Base-by-base conservation (phyloP, 352 stramenopile species). In the Globisporangium paroecandrum region DNA sequence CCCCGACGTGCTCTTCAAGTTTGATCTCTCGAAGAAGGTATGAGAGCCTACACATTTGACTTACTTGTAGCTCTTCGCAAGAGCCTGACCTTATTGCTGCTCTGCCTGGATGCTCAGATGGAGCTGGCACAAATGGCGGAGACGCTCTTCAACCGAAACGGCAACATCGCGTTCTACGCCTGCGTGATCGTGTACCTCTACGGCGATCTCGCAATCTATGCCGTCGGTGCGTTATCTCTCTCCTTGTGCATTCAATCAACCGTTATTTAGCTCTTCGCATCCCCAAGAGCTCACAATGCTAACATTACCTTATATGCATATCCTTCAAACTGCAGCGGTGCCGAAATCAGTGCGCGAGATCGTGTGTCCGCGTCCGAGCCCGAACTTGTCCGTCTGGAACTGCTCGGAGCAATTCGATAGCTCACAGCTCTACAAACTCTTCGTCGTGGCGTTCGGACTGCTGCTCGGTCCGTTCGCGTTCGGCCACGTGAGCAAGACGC, bases 301-400 rank as follows among this genome's bases (percentile, higher is more conserved):
- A 51, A 51, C 18, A 51, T 51, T 20, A 7, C 43, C 15, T 4
- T 51, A 51, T 51, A 4, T 18, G 22, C 27, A 22, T 51, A 51
- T 22, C 18, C 18, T 18, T 46, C 43, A 10, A 22, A 51, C 5
- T 22, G 18, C 58, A 96, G 88, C 88, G n/a, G 87, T 96, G 15
- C 88, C 88, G n/a, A 96, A 94, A 68, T 93, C 85, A 1, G 67
- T 96, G 72, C 86, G 88, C 24, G 88, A 94, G 70, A 90, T 96
- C 43, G 77, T 94, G 43, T 94, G 88, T 43, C 88, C 85, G 1
- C 82, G 88, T 12, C 86, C 86, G 15, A 79, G 73, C 20, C 62
- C 76, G 0, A 74, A 76, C 10, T 68, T 72, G 20, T 43, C 77
- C 22, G 68, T 91, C 18, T 96, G 86, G 88, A 69, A 89, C 54